Base-by-base conservation (phyloP, 495 filamentous ascomycete genomes). In the Lasiosphaeria miniovina region DNA sequence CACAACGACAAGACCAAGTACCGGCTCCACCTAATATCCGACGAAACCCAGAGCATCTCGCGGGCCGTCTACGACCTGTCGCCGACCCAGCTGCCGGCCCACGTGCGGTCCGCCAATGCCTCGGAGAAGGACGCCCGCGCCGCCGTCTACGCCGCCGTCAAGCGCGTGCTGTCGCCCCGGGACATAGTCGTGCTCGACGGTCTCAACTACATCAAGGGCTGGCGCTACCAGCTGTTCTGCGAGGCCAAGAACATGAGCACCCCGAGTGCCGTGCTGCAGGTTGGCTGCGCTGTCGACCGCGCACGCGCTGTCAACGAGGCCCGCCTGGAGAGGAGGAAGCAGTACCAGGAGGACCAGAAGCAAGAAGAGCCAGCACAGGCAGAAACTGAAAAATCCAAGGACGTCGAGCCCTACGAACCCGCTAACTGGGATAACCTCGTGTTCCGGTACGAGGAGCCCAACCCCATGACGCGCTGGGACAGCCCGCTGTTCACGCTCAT, bases 151-250 rank as follows among this genome's bases (percentile, higher is more conserved):
- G 89, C 86, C 34, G 90, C 93, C 46, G 85, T 96, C 35, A 97
- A 96, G 78, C 84, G 94, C 41, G 81, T 82, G 41, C 80, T 98
- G 34, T 84, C 83, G 17, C 82, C 83, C 34, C 87, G 91, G 64
- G 90, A 89, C 64, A 86, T 98, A 59, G 91, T 98, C 58, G 85
- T 98, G 49, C 82, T 92, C 6, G 92, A 96, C 73, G 89, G 88
- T 6, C 82, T 93, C 69, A 97, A 98, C 69, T 98, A 98, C 75
- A 98, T 98, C 75, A 98, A 98, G 74, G 94, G 94, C 31, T 97
- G 89, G 80, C 81, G 94, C 46, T 98, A 98, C 72, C 94, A 98
- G 77, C 80, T 98, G 2, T 93, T 86, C 77, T 97, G 94, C 71
- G 94, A 97, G 74, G 86, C 92, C 4, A 98, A 97, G 71, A 91